Percentiles rank a stretch among this genome's conserved stretches.
These are phyloP conservation scores for Tetratostichococcus sp. DNA, from an alignment of 139 green algal genomes.

Conservation along the genomic window DNA sequence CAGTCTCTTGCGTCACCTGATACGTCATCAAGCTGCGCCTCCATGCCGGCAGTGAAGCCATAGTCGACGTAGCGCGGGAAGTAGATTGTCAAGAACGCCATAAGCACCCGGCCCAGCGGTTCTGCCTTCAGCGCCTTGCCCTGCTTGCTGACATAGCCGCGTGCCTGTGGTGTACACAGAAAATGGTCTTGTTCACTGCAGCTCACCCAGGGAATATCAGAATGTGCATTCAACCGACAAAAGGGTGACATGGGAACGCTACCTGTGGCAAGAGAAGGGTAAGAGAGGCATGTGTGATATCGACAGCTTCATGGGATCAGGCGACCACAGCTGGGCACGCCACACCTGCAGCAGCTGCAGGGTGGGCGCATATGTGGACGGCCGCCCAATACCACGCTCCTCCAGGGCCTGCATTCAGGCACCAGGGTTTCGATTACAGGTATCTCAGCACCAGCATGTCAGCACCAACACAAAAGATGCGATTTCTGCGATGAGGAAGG, in stretches of 20 bases:
- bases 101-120: slow-evolving; percentile 61
- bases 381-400: slow-evolving; percentile 82
- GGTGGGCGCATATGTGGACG: slow-evolving; percentile 88
- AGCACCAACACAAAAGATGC: no score
- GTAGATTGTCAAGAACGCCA: slow-evolving; percentile 67
- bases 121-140: slow-evolving; percentile 51
- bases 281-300: no score
- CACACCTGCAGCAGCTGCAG: slow-evolving; percentile 71
- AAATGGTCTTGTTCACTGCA: neutral
- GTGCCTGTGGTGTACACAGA: slow-evolving; percentile 22
- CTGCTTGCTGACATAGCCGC: slow-evolving; percentile 64
- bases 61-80: slow-evolving; percentile 81
- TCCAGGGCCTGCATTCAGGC: slow-evolving; percentile 73
- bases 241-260: no score
- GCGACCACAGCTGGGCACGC: neutral
- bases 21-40: slow-evolving; percentile 63
- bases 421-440: no score
- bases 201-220: no score
- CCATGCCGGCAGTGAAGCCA: slow-evolving; percentile 67
- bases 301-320: neutral
- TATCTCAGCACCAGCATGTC: no score
- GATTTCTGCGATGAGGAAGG: no score
- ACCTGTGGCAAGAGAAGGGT: no score
- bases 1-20: slow-evolving; percentile 45
- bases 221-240: no score